Evolutionary conservation across 2,329 filamentous ascomycete genomes (phyloP), one percentile per base, ranked within the genome.

Genomic region (Albifimbria verrucaria): DNA sequence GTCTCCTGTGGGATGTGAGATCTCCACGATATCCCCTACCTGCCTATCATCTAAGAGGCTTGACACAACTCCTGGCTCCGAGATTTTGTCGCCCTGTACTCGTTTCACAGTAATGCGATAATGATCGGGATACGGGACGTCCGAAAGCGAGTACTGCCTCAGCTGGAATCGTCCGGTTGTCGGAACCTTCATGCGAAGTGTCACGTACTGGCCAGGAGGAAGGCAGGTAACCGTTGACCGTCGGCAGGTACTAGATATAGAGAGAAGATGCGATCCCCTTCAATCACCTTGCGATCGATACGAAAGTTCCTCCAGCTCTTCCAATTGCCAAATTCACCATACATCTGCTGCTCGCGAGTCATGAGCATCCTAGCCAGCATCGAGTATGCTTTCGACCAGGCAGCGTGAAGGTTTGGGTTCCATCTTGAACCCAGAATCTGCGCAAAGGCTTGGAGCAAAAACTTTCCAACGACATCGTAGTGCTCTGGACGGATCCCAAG

Each of bases 351-450:
- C 64, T 90, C 87, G 48, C 80, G 78, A 25, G 72, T 75, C 59
- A 87, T 88, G 71, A 89, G 80, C 68, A 89, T 78, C 63, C 85
- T 77, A 17, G 87, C 87, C 20, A 90, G 78, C 58, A 88, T 76
- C 78, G 79, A 83, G 70, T 90, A 90, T 2, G 86, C 87, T 28
- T 80, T 78, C 3, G 72, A 78, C 87, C 87, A 90, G 11, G 87
- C 87, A 3, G 80, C 74, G 50, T 81, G 75, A 21, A 88, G 77
- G 11, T 84, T 79, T 0, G 77, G 70, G 2, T 84, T 89, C 68
- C 86, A 79, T 17, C 79, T 81, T 5, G 77, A 75, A 4, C 86
- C 86, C 1, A 90, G 77, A 0, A 89, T 80, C 24, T 80, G 73
- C 23, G 75, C 77, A 73, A 90, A 87, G 1, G 86, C 83, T 25